phyloP scores from a whole-genome alignment of 331 rosid genomes.

The Malus hybrid region DNA sequence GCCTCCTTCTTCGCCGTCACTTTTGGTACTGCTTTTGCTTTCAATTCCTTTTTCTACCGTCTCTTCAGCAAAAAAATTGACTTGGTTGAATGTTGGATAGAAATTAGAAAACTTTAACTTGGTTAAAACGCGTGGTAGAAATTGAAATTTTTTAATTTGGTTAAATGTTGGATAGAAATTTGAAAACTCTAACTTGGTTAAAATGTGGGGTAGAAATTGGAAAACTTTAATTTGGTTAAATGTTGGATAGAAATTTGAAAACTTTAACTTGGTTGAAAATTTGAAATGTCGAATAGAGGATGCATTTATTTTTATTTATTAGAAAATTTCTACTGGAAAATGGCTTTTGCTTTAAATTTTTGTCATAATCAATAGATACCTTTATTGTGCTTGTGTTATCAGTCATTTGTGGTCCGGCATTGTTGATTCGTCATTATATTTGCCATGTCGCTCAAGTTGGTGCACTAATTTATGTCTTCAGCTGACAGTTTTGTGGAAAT shows the following conservation, averaged over 20 bases:
- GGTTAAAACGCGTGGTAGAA: background rate
- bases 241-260: background rate
- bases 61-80: background rate
- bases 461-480: conserved; percentile 59
- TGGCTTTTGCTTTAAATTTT: background rate
- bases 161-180: background rate
- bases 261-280: background rate
- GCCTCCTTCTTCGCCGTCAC: conserved; percentile 55
- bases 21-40: conserved; percentile 48
- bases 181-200: background rate
- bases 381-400: background rate
- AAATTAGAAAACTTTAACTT: background rate
- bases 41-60: background rate
- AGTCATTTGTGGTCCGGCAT: background rate
- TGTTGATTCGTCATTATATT: background rate
- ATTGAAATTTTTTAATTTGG: too few relatives aligned
- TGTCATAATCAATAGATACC: background rate
- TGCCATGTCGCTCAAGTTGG: conserved; percentile 21
- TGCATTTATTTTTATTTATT: background rate
- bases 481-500: conserved; percentile 95
- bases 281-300: background rate
- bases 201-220: background rate
- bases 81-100: background rate
- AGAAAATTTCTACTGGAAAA: background rate
- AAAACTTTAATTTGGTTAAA: background rate